Evolutionary conservation across 1,139 yeast genomes (phyloP).

Genomic region (Taphrina flavorubra): DNA sequence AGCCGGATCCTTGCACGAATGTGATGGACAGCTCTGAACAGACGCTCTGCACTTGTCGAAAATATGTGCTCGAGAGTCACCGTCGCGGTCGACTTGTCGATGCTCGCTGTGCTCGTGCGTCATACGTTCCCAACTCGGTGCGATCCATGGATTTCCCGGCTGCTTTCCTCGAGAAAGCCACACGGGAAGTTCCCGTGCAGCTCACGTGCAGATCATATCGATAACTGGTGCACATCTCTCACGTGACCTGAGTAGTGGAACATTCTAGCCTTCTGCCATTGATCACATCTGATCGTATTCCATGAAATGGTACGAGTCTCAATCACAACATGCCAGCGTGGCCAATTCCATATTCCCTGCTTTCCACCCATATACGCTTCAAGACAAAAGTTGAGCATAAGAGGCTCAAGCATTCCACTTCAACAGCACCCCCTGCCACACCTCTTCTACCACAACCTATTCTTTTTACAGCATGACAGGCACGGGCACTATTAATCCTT

Average conservation of each 20-base stretch:
- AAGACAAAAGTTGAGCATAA: background rate
- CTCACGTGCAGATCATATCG: background rate
- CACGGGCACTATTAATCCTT: background rate
- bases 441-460: background rate
- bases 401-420: background rate
- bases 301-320: background rate
- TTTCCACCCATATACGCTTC: background rate
- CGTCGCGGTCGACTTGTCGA: no score
- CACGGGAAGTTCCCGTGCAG: background rate
- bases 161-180: background rate
- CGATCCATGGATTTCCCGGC: background rate
- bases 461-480: background rate
- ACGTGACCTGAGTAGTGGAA: background rate
- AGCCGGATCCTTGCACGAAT: no score
- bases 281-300: constrained; percentile 7
- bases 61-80: no score
- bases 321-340: constrained; percentile 19
- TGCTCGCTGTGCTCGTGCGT: constrained; percentile 3
- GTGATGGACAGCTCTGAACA: no score
- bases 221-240: background rate
- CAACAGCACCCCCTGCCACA: constrained; percentile 3
- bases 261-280: background rate
- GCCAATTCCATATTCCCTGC: background rate
- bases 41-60: no score
- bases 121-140: background rate